Percentiles rank a stretch among this genome's conserved stretches.
Conservation (phyloP, 2,329 filamentous ascomycete species). For the Colletotrichum sp. region DNA sequence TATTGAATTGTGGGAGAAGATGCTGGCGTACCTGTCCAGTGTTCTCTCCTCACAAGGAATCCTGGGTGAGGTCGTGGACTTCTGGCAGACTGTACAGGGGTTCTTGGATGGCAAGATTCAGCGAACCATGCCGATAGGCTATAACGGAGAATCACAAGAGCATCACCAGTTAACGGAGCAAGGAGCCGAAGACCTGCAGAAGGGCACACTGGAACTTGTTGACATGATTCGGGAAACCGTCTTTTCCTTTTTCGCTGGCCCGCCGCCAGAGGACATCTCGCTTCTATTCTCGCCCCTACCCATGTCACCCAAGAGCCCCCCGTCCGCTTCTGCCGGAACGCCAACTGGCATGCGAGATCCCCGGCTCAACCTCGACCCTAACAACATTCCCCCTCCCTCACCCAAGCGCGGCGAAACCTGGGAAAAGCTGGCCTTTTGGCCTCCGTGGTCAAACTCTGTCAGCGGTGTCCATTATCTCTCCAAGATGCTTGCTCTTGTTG, state of each 20-base stretch:
- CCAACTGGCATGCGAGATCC: slow-evolving; percentile 68
- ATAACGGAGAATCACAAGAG: slow-evolving; percentile 78
- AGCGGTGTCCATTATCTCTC: slow-evolving; percentile 91
- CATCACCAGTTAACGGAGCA: slow-evolving; percentile 81
- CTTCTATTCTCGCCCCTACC: slow-evolving; percentile 83
- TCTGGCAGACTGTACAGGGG: slow-evolving; percentile 89
- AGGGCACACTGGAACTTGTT: slow-evolving; percentile 81
- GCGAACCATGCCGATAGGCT: slow-evolving; percentile 76
- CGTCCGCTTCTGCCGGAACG: slow-evolving; percentile 47
- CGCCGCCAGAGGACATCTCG: slow-evolving; percentile 90
- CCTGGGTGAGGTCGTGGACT: slow-evolving; percentile 87
- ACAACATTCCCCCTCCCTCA: slow-evolving; percentile 76
- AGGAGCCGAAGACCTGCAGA: slow-evolving; percentile 73
- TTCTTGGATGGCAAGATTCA: slow-evolving; percentile 91
- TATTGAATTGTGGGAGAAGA: slow-evolving; percentile 91
- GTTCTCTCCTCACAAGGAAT: slow-evolving; percentile 82
- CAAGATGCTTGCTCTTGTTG: slow-evolving; percentile 80
- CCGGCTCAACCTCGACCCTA: slow-evolving; percentile 80
- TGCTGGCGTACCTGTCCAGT: slow-evolving; percentile 73
- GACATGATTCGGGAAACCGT: slow-evolving; percentile 81
- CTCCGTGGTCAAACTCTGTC: slow-evolving; percentile 87
- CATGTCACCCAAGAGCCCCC: slow-evolving; percentile 70
- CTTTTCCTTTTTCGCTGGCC: slow-evolving; percentile 81
- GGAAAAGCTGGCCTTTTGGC: slow-evolving; percentile 97
- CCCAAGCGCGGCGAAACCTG: slow-evolving; percentile 82